Base-by-base conservation (phyloP, 257 asterid species). In the Thymus mandschuricus region DNA sequence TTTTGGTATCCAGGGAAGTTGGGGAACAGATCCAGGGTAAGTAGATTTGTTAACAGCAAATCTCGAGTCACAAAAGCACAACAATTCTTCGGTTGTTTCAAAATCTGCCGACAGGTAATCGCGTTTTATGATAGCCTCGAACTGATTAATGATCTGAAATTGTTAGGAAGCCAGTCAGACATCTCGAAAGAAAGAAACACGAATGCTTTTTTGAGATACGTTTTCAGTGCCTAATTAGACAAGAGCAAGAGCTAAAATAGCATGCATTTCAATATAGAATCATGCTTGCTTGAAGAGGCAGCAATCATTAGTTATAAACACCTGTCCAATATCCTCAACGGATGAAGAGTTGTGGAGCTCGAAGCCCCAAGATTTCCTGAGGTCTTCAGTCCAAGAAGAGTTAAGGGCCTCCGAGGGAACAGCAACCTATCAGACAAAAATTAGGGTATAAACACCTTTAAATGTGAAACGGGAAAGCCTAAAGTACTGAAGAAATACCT, bases 1-100 rank as follows among this genome's bases (percentile, higher is more conserved):
- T 63, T 77, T 87, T 28, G 99, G 99, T 74, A 95, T 84, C 99
- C 99, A 95, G 63, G 98, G 98, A 74, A 95, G 96, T 51, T 81
- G 86, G 74, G 82, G 80, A 66, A 80, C 82, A 64, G 78, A 73
- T 64, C 76, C 89, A 58, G 79, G 58, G 63, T 51, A 67, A 74
- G 67, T 68, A 55, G 78, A 82, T 68, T 75, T 86, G 74, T 46
- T 51, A 58, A 79, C 66, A 68, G 82, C 66, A 66, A 56, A 77
- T 78, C 80, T 82, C 45, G 83, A 79, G 70, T 86, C 87, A 68
- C 82, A 86, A 51, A 72, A 74, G 73, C 88, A 70, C 82, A 86
- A 70, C 74, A 92, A 79, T 76, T 95, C 99, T 78, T 85, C 88
- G 10, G 98, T 84, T 58, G 98, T 95, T 85, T 95, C 99, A 70